Percentiles rank a stretch among this genome's conserved stretches.
Conservation (phyloP, 306 rosid species). For the Inga oerstediana region DNA sequence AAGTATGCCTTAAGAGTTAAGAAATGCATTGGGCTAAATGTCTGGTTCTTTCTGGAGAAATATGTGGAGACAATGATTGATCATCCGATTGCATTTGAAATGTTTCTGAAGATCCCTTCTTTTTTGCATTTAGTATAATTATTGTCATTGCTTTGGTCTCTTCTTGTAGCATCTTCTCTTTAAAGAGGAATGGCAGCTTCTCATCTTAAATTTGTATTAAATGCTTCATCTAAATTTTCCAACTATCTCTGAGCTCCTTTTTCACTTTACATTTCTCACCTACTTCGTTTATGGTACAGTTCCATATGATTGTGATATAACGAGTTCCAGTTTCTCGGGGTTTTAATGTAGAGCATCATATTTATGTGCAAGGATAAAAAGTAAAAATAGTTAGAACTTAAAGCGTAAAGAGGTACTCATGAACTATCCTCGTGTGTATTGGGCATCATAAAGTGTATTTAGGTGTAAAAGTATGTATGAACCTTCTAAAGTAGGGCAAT, state of each 20-base stretch:
- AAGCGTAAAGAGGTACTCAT: too few species aligned
- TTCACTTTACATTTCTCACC: neutral
- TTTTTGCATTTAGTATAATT: neutral
- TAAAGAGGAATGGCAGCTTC: neutral
- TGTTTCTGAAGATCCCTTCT: neutral
- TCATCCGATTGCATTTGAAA: neutral
- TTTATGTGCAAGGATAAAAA: neutral
- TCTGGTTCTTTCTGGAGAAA: neutral
- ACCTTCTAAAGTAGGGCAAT: too few species aligned
- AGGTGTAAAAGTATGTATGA: too few species aligned
- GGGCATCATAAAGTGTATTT: too few species aligned
- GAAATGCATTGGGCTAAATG: neutral
- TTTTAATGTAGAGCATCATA: neutral
- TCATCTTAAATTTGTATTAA: neutral
- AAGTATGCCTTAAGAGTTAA: neutral
- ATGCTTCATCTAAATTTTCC: conserved; percentile 2
- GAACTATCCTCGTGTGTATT: too few species aligned
- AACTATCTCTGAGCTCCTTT: neutral
- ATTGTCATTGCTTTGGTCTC: neutral
- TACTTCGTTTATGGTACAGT: neutral
- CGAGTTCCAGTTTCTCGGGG: neutral
- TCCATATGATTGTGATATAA: neutral
- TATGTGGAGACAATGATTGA: neutral
- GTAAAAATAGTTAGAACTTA: too few species aligned
- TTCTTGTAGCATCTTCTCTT: neutral